Evolutionary conservation across 257 asterid genomes (phyloP), one percentile per base, ranked within the genome.

Genomic region (Parsonsia alboflavescens): DNA sequence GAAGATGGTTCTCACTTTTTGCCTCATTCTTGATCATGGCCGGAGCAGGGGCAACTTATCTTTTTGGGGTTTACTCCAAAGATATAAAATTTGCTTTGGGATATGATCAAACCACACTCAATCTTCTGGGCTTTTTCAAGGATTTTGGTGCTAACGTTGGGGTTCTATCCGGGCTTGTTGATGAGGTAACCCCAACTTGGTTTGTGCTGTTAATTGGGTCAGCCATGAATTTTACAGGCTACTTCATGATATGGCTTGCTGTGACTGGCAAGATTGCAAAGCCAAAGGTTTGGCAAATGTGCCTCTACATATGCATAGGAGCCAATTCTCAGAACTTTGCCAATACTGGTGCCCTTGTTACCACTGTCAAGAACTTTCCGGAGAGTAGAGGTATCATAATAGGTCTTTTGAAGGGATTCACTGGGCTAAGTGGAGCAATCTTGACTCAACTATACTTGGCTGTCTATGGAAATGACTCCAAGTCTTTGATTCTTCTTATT

Each of bases 11-110:
- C 75, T 88, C 96, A n/a, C 92, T 92, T 0, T 92, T 87, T 73
- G 96, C 96, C 30, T 84, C 97, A 7, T 86, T 92, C 77, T 86
- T 92, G 24, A 73, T 92, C 70, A 92, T 90, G 97, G 89, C 96
- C 26, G 97, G 96, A 7, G 97, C 97, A 0, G 97, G 97, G n/a
- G 97, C 97, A 1, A 90, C 97, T 2, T 92, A 92, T 41, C 86
- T 92, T 10, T 92, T 90, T 76, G 96, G 92, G 7, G 90, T 87
- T 6, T 92, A 92, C 83, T 92, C 97, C 48, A 90, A 88, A 71
- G 96, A 92, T 16, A 90, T 92, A 26, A 92, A 92, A 70, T 62
- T 87, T 30, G 59, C 91, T 0, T 82, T 92, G 6, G 96, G 92
- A 1, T 92, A 92, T 74, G 95, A 89, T 65, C 97, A 92, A 79